Base-by-base conservation (phyloP, 2,329 filamentous ascomycete species). In the Sclerotiophoma versabilis region DNA sequence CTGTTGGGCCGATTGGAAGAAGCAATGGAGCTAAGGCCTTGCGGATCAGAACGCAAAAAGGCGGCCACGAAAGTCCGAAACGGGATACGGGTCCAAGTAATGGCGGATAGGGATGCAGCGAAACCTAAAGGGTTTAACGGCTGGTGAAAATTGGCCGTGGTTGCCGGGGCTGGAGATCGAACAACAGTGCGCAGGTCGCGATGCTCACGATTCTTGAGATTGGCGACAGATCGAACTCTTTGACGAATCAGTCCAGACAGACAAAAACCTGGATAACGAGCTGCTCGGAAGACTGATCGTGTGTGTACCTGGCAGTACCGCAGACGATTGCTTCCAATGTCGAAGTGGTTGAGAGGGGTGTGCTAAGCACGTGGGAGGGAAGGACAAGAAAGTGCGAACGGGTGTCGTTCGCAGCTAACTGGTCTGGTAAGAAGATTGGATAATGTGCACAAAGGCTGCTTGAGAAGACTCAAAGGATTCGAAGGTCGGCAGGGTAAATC, bases 1-100 rank as follows among this genome's bases (percentile, higher is more conserved):
- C 32, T 61, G 52, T 65, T 67, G 60, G 64, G 67, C 66, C 67
- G 68, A 67, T 54, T 45, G 51, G 45, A 26, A 32, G 45, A 20
- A 44, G 58, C 53, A 20, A 60, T 49, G 57, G 60, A 64, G 62
- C 61, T 62, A 64, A 55, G 30, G 45, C 25, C 49, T 50, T 49
- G 54, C 58, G 49, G 48, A 56, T 61, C 49, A 61, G 49, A 53
- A 56, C 36, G 56, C 54, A 56, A 61, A 59, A 62, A 62, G 43
- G 50, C 54, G 43, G 54, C 51, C 56, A 61, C 45, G 54, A 32
- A n/a, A n/a, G 44, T 56, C 52, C 54, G 49, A 52, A 65, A 59
- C 17, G 46, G 61, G 61, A 54, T 63, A 52, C 33, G 60, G 59
- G 63, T 63, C 54, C 39, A 39, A 53, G 50, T 57, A 59, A 60